Evolutionary conservation across 2,329 filamentous ascomycete species (phyloP).

Genomic region (Aspergillus sojae): DNA sequence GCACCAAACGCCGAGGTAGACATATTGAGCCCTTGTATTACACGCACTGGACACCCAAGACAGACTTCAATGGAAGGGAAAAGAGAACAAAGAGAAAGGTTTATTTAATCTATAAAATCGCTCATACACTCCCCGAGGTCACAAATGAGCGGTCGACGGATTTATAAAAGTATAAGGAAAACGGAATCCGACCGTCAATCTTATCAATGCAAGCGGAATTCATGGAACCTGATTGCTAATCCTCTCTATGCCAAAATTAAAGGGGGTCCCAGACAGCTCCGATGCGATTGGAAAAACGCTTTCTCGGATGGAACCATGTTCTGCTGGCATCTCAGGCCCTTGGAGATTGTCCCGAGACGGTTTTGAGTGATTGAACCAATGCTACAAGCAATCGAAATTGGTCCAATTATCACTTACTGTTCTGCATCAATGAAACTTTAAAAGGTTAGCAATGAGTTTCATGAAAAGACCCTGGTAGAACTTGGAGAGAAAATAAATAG

Average conservation of each 20-base stretch:
- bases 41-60: background rate
- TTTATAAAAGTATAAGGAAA: too few relatives aligned
- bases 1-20: conserved; percentile 39
- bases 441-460: too few relatives aligned
- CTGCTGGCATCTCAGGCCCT: background rate
- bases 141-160: background rate
- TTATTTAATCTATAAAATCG: background rate
- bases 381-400: too few relatives aligned
- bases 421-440: too few relatives aligned
- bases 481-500: too few relatives aligned
- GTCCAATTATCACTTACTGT: too few relatives aligned
- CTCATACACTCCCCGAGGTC: background rate
- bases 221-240: background rate
- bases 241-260: too few relatives aligned
- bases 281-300: too few relatives aligned
- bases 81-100: background rate
- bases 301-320: background rate
- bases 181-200: background rate
- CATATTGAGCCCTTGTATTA: conserved; percentile 29
- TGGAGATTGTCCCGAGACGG: too few relatives aligned
- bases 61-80: background rate
- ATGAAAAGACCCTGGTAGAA: too few relatives aligned
- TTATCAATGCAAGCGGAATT: background rate
- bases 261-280: too few relatives aligned
- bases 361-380: too few relatives aligned